These are phyloP conservation scores for Starmerella tilneyi DNA, from an alignment of 805 yeast genomes.

Conservation along the genomic window DNA sequence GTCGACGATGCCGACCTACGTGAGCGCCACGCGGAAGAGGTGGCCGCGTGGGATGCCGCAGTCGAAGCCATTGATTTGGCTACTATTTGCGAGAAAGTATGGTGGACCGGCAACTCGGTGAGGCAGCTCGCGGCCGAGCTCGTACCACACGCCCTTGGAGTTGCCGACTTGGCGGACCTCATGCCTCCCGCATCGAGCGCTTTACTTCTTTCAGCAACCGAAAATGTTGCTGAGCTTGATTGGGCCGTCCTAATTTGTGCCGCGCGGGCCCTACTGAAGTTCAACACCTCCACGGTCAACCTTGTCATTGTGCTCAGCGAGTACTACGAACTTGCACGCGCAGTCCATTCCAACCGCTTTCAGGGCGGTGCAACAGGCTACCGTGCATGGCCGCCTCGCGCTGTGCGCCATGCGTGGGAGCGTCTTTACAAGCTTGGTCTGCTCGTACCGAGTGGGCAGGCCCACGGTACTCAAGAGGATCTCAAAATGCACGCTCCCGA, in stretches of 20 bases:
- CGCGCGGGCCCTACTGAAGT: conserved; percentile 56
- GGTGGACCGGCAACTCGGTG: conserved; percentile 49
- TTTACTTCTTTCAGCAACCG: conserved; percentile 11
- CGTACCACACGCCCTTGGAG: conserved; percentile 9
- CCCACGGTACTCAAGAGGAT: conserved; percentile 36
- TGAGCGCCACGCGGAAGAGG: conserved; percentile 13
- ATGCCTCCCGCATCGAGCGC: conserved; percentile 18
- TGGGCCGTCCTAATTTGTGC: conserved; percentile 60
- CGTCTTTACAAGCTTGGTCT: conserved; percentile 47
- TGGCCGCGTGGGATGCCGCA: conserved; percentile 22
- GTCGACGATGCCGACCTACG: conserved; percentile 26
- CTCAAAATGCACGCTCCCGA: conserved; percentile 31
- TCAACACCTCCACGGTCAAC: conserved; percentile 51
- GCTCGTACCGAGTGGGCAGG: conserved; percentile 33
- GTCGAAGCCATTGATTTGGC: conserved; percentile 23
- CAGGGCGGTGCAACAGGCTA: conserved; percentile 5
- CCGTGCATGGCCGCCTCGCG: conserved; percentile 32
- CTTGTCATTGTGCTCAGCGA: conserved; percentile 71
- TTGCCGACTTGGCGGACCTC: conserved; percentile 1
- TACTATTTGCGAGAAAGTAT: conserved; percentile 30
- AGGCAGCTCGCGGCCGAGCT: conserved; percentile 32
- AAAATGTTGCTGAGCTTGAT: conserved; percentile 57
- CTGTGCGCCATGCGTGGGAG: conserved; percentile 68
- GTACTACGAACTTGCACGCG: conserved; percentile 47
- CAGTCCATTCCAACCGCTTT: conserved; percentile 35